These are phyloP conservation scores for Gilbertella persicaria DNA, from an alignment of 371 early-diverging fungal genomes.

Conservation along the genomic window DNA sequence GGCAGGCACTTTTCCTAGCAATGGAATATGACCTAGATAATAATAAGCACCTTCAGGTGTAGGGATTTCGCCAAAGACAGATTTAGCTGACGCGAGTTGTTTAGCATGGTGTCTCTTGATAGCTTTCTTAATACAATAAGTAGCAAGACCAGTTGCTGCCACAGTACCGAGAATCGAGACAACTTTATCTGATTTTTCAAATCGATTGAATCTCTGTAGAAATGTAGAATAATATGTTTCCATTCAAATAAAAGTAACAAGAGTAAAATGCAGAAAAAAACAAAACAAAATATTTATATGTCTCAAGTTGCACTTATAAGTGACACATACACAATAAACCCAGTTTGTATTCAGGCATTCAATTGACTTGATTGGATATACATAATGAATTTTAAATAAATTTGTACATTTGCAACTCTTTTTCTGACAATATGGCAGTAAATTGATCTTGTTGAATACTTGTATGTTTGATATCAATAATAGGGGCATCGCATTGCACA, in stretches of 20 bases:
- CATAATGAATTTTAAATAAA: not conserved
- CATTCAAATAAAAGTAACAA: not conserved
- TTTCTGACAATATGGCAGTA: not conserved
- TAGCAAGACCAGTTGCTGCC: not conserved
- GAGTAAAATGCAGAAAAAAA: not conserved
- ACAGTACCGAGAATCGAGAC: constrained; percentile 2
- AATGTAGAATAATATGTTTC: not conserved
- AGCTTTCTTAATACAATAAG: not conserved
- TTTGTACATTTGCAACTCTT: not conserved
- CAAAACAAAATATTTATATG: not conserved
- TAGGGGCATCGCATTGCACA: not conserved
- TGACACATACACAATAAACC: not conserved
- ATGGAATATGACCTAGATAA: constrained; percentile 18
- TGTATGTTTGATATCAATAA: not conserved
- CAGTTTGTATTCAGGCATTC: not conserved
- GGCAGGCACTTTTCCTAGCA: constrained; percentile 8
- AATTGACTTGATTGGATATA: not conserved
- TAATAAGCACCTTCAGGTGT: constrained; percentile 11
- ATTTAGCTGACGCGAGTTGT: too few species aligned
- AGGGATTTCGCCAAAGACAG: constrained; percentile 6
- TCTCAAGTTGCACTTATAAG: not conserved
- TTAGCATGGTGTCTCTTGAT: not conserved
- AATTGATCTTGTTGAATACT: not conserved
- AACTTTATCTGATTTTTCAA: constrained; percentile 1
- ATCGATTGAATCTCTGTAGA: not conserved